Percentiles rank a stretch among this genome's conserved stretches.
phyloP scores from a whole-genome alignment of 139 green algal species.

The Chlamydomonas eustigma region DNA sequence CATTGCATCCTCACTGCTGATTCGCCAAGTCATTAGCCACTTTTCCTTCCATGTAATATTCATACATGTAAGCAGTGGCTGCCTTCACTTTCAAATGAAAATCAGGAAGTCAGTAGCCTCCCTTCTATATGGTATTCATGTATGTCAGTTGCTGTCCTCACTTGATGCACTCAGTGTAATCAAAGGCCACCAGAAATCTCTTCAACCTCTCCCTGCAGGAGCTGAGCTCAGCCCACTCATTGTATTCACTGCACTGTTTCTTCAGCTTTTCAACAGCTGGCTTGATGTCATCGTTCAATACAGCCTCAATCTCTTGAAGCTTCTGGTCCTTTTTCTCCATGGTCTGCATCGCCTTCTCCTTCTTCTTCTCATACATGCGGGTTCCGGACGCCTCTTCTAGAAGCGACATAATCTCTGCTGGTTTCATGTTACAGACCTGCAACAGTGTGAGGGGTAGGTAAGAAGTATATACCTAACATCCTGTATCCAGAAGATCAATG shows the following conservation, averaged over 20 bases:
- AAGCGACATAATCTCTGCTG: slow-evolving; percentile 93
- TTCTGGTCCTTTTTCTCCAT: slow-evolving; percentile 95
- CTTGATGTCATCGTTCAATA: slow-evolving; percentile 59
- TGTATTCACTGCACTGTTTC: slow-evolving; percentile 62
- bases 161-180: slow-evolving; percentile 52
- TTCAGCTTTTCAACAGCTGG: slow-evolving; percentile 48
- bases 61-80: no score
- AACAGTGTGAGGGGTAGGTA: no score
- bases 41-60: no score
- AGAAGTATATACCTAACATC: no score
- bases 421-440: slow-evolving; percentile 99
- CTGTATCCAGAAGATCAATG: no score
- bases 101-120: no score
- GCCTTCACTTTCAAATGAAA: no score
- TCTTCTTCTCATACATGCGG: slow-evolving; percentile 99
- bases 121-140: no score
- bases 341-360: slow-evolving; percentile 77
- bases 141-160: no score
- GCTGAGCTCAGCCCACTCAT: slow-evolving; percentile 62
- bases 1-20: no score
- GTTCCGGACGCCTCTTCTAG: slow-evolving; percentile 96
- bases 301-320: slow-evolving; percentile 94
- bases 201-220: slow-evolving; percentile 53
- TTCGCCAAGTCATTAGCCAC: no score
- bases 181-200: slow-evolving; percentile 80